phyloP scores from a whole-genome alignment of 73 alveolate species.

The Stentor roeselii region DNA sequence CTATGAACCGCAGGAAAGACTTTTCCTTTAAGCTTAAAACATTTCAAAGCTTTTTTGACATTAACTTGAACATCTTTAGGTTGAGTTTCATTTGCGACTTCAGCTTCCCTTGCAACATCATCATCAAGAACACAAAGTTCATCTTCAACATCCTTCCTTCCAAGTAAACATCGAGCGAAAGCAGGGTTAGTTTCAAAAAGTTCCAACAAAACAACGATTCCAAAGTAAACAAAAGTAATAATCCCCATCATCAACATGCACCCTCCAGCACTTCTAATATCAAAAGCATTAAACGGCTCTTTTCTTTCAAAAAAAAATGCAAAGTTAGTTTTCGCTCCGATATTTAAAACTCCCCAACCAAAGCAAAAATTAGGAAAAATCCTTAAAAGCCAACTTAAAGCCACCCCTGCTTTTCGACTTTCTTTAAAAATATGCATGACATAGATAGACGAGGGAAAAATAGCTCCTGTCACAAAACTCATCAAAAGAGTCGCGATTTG shows the following conservation, averaged over 20 bases:
- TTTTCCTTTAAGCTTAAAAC: conserved; percentile 24
- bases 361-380: conserved; percentile 88
- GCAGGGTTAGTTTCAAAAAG: conserved; percentile 37
- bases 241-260: conserved; percentile 35
- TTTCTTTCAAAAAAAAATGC: conserved; percentile 31
- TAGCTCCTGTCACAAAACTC: conserved; percentile 66
- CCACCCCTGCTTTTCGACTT: conserved; percentile 56
- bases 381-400: conserved; percentile 73
- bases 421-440: conserved; percentile 62
- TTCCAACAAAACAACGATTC: conserved; percentile 41
- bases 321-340: conserved; percentile 40
- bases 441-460: conserved; percentile 32
- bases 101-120: conserved; percentile 52
- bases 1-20: conserved; percentile 81
- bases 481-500: conserved; percentile 62
- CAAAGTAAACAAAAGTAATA: conserved; percentile 30
- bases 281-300: conserved; percentile 27
- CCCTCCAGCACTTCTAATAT: conserved; percentile 45
- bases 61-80: conserved; percentile 52
- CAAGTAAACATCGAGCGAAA: conserved; percentile 25
- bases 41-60: conserved; percentile 60
- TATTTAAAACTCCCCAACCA: conserved; percentile 73
- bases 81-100: conserved; percentile 27
- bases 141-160: conserved; percentile 26
- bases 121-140: conserved; percentile 32